A percentile compares a stretch with the other conserved stretches of the same genome.
Evolutionary conservation across 164 flowering plant genomes (phyloP).

Genomic region (Aristolochia californica): DNA sequence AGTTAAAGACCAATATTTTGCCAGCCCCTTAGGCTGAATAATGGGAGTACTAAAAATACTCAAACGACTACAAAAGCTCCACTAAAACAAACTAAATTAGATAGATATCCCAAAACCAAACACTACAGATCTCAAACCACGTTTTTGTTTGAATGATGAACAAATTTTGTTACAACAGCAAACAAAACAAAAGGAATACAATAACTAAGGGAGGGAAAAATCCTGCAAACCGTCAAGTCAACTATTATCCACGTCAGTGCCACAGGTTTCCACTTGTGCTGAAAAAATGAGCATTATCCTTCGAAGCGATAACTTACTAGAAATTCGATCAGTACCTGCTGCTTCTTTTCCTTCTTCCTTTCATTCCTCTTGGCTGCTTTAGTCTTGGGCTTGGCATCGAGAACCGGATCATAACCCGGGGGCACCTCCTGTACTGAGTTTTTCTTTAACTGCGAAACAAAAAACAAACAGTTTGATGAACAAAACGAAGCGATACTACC

Average conservation of each 20-base stretch:
- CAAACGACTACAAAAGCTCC: too few species aligned
- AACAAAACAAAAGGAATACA: neutral
- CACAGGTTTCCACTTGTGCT: too few species aligned
- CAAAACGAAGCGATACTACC: slow-evolving; percentile 3
- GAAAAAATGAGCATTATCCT: too few species aligned
- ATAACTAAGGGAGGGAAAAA: neutral
- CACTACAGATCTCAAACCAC: too few species aligned
- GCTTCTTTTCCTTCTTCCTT: slow-evolving; percentile 30
- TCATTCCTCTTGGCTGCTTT: slow-evolving; percentile 29
- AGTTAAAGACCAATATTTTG: too few species aligned
- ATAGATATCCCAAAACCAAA: too few species aligned
- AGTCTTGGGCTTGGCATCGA: slow-evolving; percentile 24
- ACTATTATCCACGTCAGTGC: neutral
- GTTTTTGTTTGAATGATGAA: too few species aligned
- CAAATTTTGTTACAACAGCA: too few species aligned
- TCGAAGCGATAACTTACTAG: neutral
- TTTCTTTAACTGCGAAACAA: slow-evolving; percentile 16
- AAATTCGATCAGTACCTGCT: slow-evolving; percentile 9
- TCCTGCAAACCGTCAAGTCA: neutral
- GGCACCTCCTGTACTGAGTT: slow-evolving; percentile 16
- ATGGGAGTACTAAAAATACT: too few species aligned
- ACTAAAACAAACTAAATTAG: too few species aligned
- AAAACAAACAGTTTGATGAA: neutral
- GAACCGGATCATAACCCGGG: slow-evolving; percentile 24
- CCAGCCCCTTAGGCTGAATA: too few species aligned